Evolutionary conservation across 169 alveolate species (phyloP).

Genomic region (Eimeria necatrix): DNA sequence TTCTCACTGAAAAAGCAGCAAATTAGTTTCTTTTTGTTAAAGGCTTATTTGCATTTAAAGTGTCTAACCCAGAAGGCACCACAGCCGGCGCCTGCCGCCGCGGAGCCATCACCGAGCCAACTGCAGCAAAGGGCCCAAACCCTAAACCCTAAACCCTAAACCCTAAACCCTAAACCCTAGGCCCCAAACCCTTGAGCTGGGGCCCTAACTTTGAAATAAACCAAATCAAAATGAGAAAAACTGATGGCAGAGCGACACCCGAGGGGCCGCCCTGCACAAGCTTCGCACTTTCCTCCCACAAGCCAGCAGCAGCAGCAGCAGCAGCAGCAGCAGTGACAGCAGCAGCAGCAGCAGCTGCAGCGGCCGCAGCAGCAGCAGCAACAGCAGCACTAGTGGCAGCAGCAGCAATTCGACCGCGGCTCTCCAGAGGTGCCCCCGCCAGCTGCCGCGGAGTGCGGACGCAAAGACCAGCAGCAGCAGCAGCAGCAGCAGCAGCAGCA

Average conservation of each 20-base stretch:
- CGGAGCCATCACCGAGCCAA: no score
- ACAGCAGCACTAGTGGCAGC: no score
- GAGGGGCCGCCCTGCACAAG: no score
- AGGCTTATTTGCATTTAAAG: no score
- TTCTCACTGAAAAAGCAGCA: background rate
- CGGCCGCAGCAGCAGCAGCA: conserved; percentile 38
- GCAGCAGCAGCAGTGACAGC: background rate
- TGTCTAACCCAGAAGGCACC: no score
- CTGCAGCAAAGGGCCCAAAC: background rate
- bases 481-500: no score
- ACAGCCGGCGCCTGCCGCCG: no score
- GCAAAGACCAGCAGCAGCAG: no score
- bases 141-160: background rate
- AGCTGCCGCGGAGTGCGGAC: no score
- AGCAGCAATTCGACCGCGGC: no score
- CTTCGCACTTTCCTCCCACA: no score
- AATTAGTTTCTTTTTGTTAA: background rate
- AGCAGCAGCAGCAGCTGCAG: conserved; percentile 24
- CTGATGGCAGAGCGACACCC: background rate
- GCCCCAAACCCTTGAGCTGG: background rate
- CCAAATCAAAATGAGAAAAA: background rate
- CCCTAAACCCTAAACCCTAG: background rate
- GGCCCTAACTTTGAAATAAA: background rate
- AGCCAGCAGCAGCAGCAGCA: background rate
- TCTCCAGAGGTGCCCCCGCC: no score